Percentiles rank a stretch among this genome's conserved stretches.
Evolutionary conservation across 768 basidiomycete genomes (phyloP).

Genomic region (Ephemerocybe angulata): DNA sequence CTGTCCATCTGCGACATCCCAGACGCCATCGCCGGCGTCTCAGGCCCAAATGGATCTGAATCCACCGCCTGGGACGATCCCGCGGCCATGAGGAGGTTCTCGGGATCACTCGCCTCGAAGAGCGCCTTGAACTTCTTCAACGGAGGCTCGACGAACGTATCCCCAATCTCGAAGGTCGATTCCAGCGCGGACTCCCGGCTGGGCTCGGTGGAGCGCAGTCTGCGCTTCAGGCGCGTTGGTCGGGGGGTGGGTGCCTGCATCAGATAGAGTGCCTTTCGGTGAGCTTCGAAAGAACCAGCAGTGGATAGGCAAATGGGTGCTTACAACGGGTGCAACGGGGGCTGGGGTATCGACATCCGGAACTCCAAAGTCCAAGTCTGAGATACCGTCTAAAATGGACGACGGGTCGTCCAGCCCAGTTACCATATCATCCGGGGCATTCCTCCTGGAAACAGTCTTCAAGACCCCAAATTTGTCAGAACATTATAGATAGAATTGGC

Average conservation of each 20-base stretch:
- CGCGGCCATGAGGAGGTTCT: slow-evolving; percentile 9
- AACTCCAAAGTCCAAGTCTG: slow-evolving; percentile 20
- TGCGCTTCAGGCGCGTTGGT: slow-evolving; percentile 49
- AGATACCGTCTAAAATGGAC: slow-evolving; percentile 29
- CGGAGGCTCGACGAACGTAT: slow-evolving; percentile 45
- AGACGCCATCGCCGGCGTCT: slow-evolving; percentile 6
- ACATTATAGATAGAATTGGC: too few relatives aligned
- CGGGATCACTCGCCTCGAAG: slow-evolving; percentile 62
- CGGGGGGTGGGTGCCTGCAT: slow-evolving; percentile 31
- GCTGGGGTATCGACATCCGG: too few relatives aligned
- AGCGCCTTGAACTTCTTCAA: slow-evolving; percentile 68
- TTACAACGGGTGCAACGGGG: slow-evolving; percentile 15
- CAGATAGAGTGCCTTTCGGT: slow-evolving; percentile 26
- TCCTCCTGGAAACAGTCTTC: neutral
- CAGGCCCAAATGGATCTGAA: slow-evolving; percentile 26
- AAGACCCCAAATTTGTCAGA: neutral
- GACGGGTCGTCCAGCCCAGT: slow-evolving; percentile 47
- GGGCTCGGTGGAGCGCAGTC: slow-evolving; percentile 30
- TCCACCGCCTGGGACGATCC: too few relatives aligned
- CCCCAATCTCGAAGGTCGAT: slow-evolving; percentile 16
- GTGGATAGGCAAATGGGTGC: neutral
- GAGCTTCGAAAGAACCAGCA: neutral
- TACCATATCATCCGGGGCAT: slow-evolving; percentile 17
- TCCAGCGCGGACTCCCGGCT: neutral
- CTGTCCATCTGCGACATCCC: slow-evolving; percentile 9